Evolutionary conservation across 345 rosid species (phyloP).

Genomic region (Populus euphratica): DNA sequence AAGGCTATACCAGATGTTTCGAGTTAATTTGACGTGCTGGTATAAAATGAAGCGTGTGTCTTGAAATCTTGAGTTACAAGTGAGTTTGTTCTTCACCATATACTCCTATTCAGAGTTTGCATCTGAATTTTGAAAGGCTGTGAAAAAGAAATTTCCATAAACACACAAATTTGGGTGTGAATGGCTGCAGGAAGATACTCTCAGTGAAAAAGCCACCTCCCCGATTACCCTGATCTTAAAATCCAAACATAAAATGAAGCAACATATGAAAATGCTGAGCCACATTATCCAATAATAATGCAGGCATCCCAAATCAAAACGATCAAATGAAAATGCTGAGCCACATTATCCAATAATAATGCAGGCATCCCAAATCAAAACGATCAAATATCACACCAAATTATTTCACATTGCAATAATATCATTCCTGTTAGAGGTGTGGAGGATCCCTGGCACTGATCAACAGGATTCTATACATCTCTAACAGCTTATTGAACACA

Average conservation of each 20-base stretch:
- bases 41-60: neutral
- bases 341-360: neutral
- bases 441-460: neutral
- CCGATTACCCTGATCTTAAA: neutral
- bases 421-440: neutral
- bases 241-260: neutral
- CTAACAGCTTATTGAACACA: neutral
- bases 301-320: neutral
- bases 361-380: neutral
- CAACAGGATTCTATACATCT: neutral
- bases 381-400: neutral
- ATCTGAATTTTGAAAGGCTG: no score
- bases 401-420: neutral
- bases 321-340: neutral
- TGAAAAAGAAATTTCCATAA: neutral
- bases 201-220: neutral
- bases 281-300: neutral
- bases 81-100: neutral
- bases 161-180: neutral
- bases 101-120: no score
- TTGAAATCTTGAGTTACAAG: neutral
- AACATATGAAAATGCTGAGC: neutral
- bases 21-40: neutral
- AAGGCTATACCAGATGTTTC: neutral
- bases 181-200: neutral